Conservation (phyloP, 169 alveolate genomes). For the Plasmodium falciparum region DNA sequence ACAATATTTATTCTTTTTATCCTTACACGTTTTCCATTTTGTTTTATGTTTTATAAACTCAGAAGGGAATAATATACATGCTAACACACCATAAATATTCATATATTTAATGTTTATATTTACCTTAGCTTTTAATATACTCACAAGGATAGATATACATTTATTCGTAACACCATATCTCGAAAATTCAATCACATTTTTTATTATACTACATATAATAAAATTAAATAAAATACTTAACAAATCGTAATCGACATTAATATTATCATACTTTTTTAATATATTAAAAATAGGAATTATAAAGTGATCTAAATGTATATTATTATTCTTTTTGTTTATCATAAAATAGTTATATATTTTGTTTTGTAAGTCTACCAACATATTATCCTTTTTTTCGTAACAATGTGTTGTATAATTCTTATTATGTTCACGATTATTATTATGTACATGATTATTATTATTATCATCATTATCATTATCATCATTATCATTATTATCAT, state of each 20-base stretch:
- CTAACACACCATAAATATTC: conserved; percentile 26
- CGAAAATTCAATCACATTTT: neutral
- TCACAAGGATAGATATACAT: conserved; percentile 28
- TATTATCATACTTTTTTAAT: conserved; percentile 34
- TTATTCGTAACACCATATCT: conserved; percentile 2
- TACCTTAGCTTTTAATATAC: conserved; percentile 37
- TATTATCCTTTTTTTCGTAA: neutral
- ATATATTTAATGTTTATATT: conserved; percentile 47
- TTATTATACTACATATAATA: conserved; percentile 20
- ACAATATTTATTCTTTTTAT: too few relatives aligned
- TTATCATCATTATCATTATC: too few relatives aligned
- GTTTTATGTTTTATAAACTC: conserved; percentile 4
- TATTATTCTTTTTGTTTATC: conserved; percentile 13
- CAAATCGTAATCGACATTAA: conserved; percentile 11
- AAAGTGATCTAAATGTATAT: neutral
- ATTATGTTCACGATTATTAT: neutral
- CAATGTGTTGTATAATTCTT: neutral
- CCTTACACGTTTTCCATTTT: neutral
- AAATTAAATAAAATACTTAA: conserved; percentile 28
- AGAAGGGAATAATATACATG: neutral
- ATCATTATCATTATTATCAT: too few relatives aligned
- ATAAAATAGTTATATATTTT: conserved; percentile 13
- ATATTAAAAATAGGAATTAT: conserved; percentile 27
- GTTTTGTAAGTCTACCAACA: neutral
- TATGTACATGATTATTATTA: neutral